These are phyloP conservation scores for Penicillium sp. DNA, from an alignment of 2,329 filamentous ascomycete species.

Conservation along the genomic window DNA sequence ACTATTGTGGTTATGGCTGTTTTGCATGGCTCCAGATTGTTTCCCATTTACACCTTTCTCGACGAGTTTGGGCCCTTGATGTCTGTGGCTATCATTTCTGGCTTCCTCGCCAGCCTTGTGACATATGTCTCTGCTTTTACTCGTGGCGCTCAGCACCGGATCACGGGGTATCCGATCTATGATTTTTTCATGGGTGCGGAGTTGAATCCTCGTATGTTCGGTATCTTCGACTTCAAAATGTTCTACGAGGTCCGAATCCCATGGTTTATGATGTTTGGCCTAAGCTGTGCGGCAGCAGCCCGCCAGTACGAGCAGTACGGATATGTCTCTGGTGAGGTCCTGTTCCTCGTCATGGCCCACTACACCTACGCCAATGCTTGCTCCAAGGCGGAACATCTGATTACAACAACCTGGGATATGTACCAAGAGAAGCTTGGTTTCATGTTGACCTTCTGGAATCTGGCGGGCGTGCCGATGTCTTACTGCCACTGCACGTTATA, in stretches of 20 bases:
- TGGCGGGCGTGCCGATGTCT: conserved; percentile 83
- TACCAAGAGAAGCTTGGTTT: conserved; percentile 96
- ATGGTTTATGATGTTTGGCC: conserved; percentile 87
- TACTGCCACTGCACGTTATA: conserved; percentile 94
- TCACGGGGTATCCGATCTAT: conserved; percentile 79
- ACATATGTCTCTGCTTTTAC: conserved; percentile 83
- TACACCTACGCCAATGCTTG: conserved; percentile 91
- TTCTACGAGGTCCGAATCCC: conserved; percentile 91
- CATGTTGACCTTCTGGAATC: conserved; percentile 97
- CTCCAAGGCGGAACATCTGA: conserved; percentile 86
- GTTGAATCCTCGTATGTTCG: conserved; percentile 80
- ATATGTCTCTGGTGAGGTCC: conserved; percentile 78
- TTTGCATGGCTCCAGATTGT: conserved; percentile 79
- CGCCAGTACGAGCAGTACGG: conserved; percentile 85
- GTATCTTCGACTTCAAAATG: conserved; percentile 87
- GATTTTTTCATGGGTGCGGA: conserved; percentile 92
- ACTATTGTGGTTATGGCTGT: conserved; percentile 69
- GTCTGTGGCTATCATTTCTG: conserved; percentile 88
- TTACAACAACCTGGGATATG: conserved; percentile 91
- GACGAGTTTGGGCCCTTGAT: conserved; percentile 93
- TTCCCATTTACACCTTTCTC: conserved; percentile 84
- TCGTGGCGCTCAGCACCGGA: conserved; percentile 82
- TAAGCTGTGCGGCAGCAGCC: conserved; percentile 63
- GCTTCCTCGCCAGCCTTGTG: conserved; percentile 76
- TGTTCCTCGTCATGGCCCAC: conserved; percentile 82